These are phyloP conservation scores for Lactuca sativa DNA, from an alignment of 129 eudicot genomes.

Conservation along the genomic window DNA sequence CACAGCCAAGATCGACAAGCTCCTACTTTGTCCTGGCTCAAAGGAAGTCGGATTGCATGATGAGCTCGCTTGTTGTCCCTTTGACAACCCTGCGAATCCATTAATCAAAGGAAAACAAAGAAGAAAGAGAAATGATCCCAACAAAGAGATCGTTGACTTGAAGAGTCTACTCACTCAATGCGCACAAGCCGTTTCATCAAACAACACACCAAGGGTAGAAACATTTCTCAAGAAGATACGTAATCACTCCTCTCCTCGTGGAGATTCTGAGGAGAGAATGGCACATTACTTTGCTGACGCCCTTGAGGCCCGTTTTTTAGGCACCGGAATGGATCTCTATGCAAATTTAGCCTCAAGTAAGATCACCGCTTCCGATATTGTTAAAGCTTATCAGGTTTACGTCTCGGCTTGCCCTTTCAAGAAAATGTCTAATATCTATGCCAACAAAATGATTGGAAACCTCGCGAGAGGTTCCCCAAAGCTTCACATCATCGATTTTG, in stretches of 20 bases:
- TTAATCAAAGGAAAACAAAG: conserved; percentile 31
- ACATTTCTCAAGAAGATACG: conserved; percentile 33
- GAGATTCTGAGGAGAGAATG: conserved; percentile 42
- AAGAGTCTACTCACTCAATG: conserved; percentile 40
- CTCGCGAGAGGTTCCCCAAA: conserved; percentile 38
- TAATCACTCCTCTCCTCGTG: conserved; percentile 43
- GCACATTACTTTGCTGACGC: conserved; percentile 49
- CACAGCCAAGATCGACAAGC: conserved; percentile 40
- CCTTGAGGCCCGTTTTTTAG: conserved; percentile 47
- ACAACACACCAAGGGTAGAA: conserved; percentile 15
- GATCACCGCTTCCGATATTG: conserved; percentile 31
- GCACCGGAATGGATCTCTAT: conserved; percentile 39
- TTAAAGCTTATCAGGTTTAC: conserved; percentile 46
- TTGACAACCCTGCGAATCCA: conserved; percentile 23
- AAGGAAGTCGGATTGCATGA: conserved; percentile 37
- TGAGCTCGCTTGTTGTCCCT: conserved; percentile 33
- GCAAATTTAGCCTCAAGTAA: conserved; percentile 18
- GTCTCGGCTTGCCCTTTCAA: conserved; percentile 53
- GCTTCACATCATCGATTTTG: conserved; percentile 77
- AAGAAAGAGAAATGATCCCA: conserved; percentile 23
- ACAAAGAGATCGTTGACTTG: conserved; percentile 37
- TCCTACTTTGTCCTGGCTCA: conserved; percentile 45
- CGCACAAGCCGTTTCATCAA: conserved; percentile 48
- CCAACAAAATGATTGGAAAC: conserved; percentile 46
- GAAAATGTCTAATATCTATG: conserved; percentile 47